Evolutionary conservation across 495 filamentous ascomycete genomes (phyloP).

Genomic region (Penicillium waksmanii): DNA sequence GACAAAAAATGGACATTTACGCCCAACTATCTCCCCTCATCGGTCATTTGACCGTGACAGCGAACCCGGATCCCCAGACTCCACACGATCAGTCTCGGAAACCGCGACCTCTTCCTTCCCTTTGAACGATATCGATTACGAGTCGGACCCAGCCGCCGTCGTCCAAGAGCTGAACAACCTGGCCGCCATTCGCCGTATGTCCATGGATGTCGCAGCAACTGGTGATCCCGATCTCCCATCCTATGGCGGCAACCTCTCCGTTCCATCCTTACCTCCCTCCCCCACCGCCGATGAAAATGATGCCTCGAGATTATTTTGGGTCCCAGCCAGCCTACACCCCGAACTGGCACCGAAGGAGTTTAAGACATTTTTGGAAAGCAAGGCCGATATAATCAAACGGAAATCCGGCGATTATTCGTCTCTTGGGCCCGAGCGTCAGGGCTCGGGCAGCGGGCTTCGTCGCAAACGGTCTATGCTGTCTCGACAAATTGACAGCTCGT

Average conservation of each 20-base stretch:
- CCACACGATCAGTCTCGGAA: constrained; percentile 64
- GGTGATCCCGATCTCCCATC: constrained; percentile 91
- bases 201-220: constrained; percentile 94
- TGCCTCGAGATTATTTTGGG: constrained; percentile 89
- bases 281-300: constrained; percentile 80
- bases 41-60: constrained; percentile 55
- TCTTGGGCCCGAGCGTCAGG: constrained; percentile 63
- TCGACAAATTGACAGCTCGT: constrained; percentile 78
- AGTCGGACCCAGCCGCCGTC: constrained; percentile 86
- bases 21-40: constrained; percentile 37
- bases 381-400: constrained; percentile 84
- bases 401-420: constrained; percentile 72
- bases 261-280: constrained; percentile 75
- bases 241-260: constrained; percentile 64
- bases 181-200: constrained; percentile 94
- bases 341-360: constrained; percentile 96
- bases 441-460: constrained; percentile 65
- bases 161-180: constrained; percentile 95
- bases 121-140: constrained; percentile 89
- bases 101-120: constrained; percentile 78
- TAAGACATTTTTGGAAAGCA: constrained; percentile 92
- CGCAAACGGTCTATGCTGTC: constrained; percentile 97
- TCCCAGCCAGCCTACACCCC: constrained; percentile 90
- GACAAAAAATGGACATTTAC: constrained; percentile 49
- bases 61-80: constrained; percentile 59